Base-by-base conservation (phyloP, 2,329 filamentous ascomycete genomes). In the Pestalotiopsis fici region DNA sequence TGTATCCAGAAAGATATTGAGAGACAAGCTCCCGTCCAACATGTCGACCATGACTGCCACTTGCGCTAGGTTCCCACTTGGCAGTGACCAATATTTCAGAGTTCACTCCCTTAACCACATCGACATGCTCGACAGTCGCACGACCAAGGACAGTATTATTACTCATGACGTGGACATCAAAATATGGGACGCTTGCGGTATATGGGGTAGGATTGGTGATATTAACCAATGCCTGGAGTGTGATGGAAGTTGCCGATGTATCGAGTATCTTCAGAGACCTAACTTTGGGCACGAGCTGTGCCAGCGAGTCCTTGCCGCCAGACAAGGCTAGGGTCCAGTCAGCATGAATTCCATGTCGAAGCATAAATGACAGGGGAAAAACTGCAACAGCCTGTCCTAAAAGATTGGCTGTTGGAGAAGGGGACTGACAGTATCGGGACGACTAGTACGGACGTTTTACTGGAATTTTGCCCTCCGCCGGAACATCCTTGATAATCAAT, bases 151-250 rank as follows among this genome's bases (percentile, higher is more conserved):
- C 77, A 0, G 91, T 91, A 12, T 86, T 89, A 73, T 97, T 95
- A 73, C 89, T 90, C 35, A 93, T 78, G 55, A 98, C 81, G 69
- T 94, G 88, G 56, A 97, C 86, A 76, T 92, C 94, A 70, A 93
- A 80, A 69, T 90, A 95, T 1, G 95, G 95, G n/a, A 98, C 84
- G 2, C 83, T 84, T 3, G 94, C 95, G 4, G 93, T 90, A 78
- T 98, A 98, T 3, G 90, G 87, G 0, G 95, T 97, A 1, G 95
- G 95, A 75, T 99, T 99, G 3, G 93, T 97, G 68, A 97, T 86
- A 76, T 96, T 97, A 74, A 97, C 85, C 50, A 84, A 81, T 15
- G 93, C 92, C 74, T 90, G 85, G 43, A 98, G 81, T 23, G 87
- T 88, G 59, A 98, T 83, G 3, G 92, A 92, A 2, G 89, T 88